A percentile compares a stretch with the other conserved stretches of the same genome.
phyloP scores from a whole-genome alignment of 2,329 filamentous ascomycete species.

The Xylariaceae sp. region DNA sequence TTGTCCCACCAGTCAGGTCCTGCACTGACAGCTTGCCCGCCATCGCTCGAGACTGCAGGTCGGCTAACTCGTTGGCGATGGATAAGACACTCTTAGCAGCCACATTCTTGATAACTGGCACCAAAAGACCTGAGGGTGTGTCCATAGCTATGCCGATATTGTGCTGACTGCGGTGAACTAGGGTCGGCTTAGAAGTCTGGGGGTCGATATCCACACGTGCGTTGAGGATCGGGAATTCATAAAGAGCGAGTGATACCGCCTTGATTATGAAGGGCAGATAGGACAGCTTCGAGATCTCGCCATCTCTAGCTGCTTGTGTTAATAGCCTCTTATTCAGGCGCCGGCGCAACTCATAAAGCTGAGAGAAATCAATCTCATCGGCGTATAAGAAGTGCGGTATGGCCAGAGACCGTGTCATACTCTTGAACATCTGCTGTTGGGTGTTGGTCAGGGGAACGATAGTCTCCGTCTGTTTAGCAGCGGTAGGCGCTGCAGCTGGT shows the following conservation, averaged over 20 bases:
- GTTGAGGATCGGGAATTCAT: constrained; percentile 81
- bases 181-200: constrained; percentile 58
- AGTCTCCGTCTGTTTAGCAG: constrained; percentile 55
- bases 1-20: constrained; percentile 81
- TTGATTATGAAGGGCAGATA: constrained; percentile 95
- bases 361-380: constrained; percentile 79
- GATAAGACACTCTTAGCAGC: constrained; percentile 68
- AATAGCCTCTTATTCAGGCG: constrained; percentile 64
- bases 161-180: constrained; percentile 77
- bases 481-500: constrained; percentile 32
- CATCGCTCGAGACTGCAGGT: constrained; percentile 67
- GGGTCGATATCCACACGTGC: constrained; percentile 65
- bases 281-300: constrained; percentile 62
- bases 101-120: constrained; percentile 87
- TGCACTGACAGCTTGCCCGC: constrained; percentile 67
- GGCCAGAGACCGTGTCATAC: constrained; percentile 84
- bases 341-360: constrained; percentile 65
- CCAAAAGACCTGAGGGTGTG: constrained; percentile 78
- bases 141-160: constrained; percentile 97
- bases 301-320: constrained; percentile 36
- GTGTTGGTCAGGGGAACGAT: constrained; percentile 66
- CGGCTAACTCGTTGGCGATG: constrained; percentile 69
- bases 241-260: constrained; percentile 79
- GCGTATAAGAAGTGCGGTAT: constrained; percentile 97
- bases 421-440: constrained; percentile 93